These are phyloP conservation scores for Rhododendron ovatum DNA, from an alignment of 148 eudicot genomes.

Conservation along the genomic window DNA sequence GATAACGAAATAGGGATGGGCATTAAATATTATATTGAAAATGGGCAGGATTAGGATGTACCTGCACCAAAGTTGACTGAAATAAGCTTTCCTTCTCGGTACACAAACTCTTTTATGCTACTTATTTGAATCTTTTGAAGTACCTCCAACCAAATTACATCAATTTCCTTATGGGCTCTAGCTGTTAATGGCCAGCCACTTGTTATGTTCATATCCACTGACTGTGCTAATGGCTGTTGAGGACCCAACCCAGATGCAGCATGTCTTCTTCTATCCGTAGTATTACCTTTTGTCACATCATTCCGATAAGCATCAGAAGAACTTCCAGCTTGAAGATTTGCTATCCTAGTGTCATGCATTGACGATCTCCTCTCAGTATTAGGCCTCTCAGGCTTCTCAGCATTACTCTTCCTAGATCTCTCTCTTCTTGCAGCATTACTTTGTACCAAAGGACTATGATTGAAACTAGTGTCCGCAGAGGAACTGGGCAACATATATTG, in stretches of 20 bases:
- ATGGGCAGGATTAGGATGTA: conserved; percentile 20
- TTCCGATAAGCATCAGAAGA: conserved; percentile 28
- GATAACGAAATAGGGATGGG: background rate
- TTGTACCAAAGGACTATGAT: conserved; percentile 49
- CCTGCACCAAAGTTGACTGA: conserved; percentile 80
- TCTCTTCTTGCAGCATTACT: conserved; percentile 37
- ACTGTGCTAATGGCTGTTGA: conserved; percentile 22
- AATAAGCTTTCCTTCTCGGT: conserved; percentile 75
- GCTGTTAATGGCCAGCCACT: conserved; percentile 21
- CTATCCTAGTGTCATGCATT: conserved; percentile 18
- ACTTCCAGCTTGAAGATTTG: conserved; percentile 34
- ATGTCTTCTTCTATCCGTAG: conserved; percentile 33
- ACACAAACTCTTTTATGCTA: conserved; percentile 73
- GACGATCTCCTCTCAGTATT: conserved; percentile 35
- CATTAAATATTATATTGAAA: background rate
- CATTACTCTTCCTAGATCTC: conserved; percentile 37
- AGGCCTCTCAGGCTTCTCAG: conserved; percentile 33
- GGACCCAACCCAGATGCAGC: conserved; percentile 26
- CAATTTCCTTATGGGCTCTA: conserved; percentile 45
- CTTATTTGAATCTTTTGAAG: conserved; percentile 56
- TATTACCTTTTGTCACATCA: conserved; percentile 25
- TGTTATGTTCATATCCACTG: conserved; percentile 29
- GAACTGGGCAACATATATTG: conserved; percentile 73
- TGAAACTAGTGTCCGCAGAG: conserved; percentile 61
- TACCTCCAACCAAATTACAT: conserved; percentile 85